Evolutionary conservation across 2,329 filamentous ascomycete species (phyloP).

Genomic region (Fusarium begoniae): DNA sequence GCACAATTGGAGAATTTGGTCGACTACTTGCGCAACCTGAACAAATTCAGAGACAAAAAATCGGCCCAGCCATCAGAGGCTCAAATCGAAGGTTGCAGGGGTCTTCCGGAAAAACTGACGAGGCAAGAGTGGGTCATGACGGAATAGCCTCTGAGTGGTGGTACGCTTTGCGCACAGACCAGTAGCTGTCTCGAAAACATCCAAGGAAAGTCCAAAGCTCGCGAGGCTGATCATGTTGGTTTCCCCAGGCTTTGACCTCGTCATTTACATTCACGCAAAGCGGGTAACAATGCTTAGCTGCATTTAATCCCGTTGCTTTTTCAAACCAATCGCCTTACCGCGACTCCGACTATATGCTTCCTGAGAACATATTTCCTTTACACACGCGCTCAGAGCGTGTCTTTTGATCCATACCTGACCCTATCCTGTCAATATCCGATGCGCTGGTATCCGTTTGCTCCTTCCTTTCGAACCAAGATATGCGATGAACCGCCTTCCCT

Average conservation of each 20-base stretch:
- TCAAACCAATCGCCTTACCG: neutral
- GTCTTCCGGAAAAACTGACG: conserved; percentile 46
- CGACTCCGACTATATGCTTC: neutral
- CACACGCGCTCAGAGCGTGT: conserved; percentile 7
- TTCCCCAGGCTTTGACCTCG: conserved; percentile 37
- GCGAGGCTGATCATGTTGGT: conserved; percentile 39
- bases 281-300: conserved; percentile 37
- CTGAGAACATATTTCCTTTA: neutral
- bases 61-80: conserved; percentile 38
- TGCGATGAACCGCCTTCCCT: conserved; percentile 43
- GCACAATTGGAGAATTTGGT: conserved; percentile 7
- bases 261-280: conserved; percentile 21
- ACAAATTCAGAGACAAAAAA: conserved; percentile 42
- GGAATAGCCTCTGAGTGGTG: conserved; percentile 44
- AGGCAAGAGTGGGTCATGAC: conserved; percentile 28
- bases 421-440: conserved; percentile 34
- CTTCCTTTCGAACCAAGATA: conserved; percentile 46
- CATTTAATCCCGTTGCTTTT: conserved; percentile 16
- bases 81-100: conserved; percentile 13
- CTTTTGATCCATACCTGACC: conserved; percentile 8
- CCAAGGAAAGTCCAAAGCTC: conserved; percentile 33
- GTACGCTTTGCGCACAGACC: conserved; percentile 32
- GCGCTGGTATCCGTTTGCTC: conserved; percentile 40
- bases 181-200: conserved; percentile 25
- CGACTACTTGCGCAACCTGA: conserved; percentile 4